Evolutionary conservation across 352 stramenopile species (phyloP), one percentile per base, ranked within the genome.

Genomic region (Hyaloperonospora brassicae): DNA sequence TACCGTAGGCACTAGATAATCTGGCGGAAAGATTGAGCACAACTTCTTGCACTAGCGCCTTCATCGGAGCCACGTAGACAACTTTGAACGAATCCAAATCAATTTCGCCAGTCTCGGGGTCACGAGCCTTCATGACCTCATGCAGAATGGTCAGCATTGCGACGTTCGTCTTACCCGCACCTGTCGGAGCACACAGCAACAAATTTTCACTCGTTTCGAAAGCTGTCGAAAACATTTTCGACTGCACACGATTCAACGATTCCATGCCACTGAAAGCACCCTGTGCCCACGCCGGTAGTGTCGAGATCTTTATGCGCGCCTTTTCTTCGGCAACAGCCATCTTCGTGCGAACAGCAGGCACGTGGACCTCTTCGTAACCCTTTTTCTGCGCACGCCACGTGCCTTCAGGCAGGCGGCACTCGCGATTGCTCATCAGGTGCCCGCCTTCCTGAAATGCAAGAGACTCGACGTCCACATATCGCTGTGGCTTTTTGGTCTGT

Each of bases 31-130:
- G 96, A 58, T 99, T 99, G 22, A 97, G 84, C 38, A 99, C 97
- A 31, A 98, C 89, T 86, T 99, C 97, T 78, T 99, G 97, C 5
- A 99, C 97, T 13, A 99, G 76, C 39, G 97, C 97, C 70, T 99
- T 99, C 97, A 99, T 99, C 4, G 97, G 97, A 22, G 97, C 97
- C 35, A 99, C 95, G 55, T 99, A 99, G 31, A 99, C 96, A 64
- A 99, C 98, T 76, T 99, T 99, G 70, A 99, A 99, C 14, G 87
- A 85, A 36, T 95, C 87, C 17, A 98, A 53, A 68, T 99, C 95
- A 57, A 98, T 93, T 13, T 81, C 72, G 5, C 92, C 86, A 17
- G 84, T 87, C 21, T 87, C 68, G 17, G 66, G 57, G 62, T 93
- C 68, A 56, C 73, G 67, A 40, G 82, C 96, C 64, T 98, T 97